Base-by-base conservation (phyloP, 2,329 filamentous ascomycete species). In the Sporothrix euskadiensis region DNA sequence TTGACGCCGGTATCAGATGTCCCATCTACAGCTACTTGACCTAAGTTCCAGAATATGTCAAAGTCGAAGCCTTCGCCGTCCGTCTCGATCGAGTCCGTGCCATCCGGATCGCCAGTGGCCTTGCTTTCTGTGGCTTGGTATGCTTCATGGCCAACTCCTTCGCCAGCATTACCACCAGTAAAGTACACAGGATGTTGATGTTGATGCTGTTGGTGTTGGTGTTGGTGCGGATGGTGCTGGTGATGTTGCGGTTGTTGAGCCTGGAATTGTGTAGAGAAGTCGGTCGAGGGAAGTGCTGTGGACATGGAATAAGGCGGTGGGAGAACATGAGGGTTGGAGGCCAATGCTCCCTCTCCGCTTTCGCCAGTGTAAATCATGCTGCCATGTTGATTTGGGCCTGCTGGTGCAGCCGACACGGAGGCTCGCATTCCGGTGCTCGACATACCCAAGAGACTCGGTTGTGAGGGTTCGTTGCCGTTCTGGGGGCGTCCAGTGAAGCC, bases 21-120 rank as follows among this genome's bases (percentile, higher is more conserved):
- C 0, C 39, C 54, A 16, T 66, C 52, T 19, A 8, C 59, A 3
- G 22, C 35, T 12, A 41, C 59, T 35, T 57, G 44, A 22, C 32
- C 30, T 3, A 39, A 71, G 22, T 66, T 47, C 72, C 68, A 73
- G 2, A 71, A 41, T 14, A 49, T 1, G 14, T 66, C 68, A 63
- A 71, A 44, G 12, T 71, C 72, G n/a, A 73, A 71, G 6, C 35
- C 59, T 8, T 73, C 72, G 5, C 19, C 47, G 12, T 66, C 72
- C 8, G 68, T 70, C 14, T 49, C 72, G 3, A 73, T 71, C 14
- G 72, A 73, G 22, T 73, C 72, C 0, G 72, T 47, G 19, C 72
- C 57, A 6, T 73, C 66, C 3, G 10, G 19, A 22, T 61, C 69
- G 9, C 30, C 63, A 12, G 4, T 57, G 1, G 44, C 14, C 3